Conservation (phyloP, 495 filamentous ascomycete species). For the Lasiosphaeris hirsuta region DNA sequence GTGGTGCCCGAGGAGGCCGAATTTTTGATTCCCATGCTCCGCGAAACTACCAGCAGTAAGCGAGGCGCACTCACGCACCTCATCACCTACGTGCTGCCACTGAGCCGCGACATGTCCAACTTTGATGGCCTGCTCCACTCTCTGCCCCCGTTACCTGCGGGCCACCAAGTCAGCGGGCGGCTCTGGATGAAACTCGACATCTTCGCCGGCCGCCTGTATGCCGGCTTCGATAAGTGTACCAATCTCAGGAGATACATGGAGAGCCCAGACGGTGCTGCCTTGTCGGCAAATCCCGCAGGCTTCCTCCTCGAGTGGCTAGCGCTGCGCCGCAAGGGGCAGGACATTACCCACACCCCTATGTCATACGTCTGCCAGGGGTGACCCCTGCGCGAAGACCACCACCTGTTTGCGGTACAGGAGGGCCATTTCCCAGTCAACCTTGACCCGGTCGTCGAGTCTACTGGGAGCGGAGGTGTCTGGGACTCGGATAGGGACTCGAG, state of each 20-base stretch:
- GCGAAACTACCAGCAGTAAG: conserved; percentile 12
- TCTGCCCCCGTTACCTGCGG: conserved; percentile 40
- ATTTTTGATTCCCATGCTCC: conserved; percentile 39
- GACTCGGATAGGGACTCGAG: too few species aligned
- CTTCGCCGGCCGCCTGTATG: conserved; percentile 54
- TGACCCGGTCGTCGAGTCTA: neutral
- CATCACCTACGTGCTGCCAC: conserved; percentile 50
- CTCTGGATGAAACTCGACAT: conserved; percentile 53
- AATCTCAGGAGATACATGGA: conserved; percentile 5
- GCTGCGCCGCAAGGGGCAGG: conserved; percentile 48
- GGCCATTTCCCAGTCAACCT: neutral
- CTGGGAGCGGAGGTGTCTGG: neutral
- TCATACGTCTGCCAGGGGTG: conserved; percentile 43
- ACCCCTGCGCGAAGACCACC: neutral
- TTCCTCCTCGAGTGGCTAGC: conserved; percentile 54
- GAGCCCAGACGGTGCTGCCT: conserved; percentile 5
- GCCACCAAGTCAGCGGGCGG: conserved; percentile 39
- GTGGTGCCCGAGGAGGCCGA: conserved; percentile 55
- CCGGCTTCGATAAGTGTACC: conserved; percentile 40
- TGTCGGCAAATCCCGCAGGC: conserved; percentile 28
- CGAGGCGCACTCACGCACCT: conserved; percentile 21
- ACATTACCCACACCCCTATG: conserved; percentile 54
- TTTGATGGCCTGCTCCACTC: conserved; percentile 53
- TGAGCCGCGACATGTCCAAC: conserved; percentile 50
- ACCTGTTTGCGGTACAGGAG: neutral